Evolutionary conservation across 202 grass and related monocot species (phyloP).

Genomic region (Panicum hallii): DNA sequence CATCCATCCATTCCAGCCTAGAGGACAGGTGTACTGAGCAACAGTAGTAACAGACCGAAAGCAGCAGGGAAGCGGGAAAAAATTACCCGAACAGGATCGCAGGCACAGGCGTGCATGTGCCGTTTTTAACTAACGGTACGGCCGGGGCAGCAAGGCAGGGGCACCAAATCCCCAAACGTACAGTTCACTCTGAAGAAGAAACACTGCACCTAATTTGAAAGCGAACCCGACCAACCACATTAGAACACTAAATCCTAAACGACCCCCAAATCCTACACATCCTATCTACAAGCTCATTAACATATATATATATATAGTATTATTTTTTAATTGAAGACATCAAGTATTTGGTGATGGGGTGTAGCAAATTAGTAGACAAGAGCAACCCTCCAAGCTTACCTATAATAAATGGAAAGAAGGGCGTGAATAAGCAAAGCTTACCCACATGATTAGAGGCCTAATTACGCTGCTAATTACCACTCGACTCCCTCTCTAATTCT

Average conservation of each 20-base stretch:
- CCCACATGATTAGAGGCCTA: not conserved
- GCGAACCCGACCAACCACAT: slow-evolving; percentile 21
- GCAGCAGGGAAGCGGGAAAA: not conserved
- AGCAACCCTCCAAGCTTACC: slow-evolving; percentile 1
- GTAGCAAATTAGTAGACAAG: slow-evolving; percentile 1
- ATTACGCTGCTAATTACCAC: not conserved
- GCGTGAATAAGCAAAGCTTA: not conserved
- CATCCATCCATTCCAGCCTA: not conserved
- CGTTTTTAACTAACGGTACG: slow-evolving; percentile 14
- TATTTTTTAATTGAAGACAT: not conserved
- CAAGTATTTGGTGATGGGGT: not conserved
- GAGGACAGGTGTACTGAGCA: not conserved
- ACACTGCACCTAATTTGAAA: slow-evolving; percentile 36
- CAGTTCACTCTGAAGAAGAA: not conserved
- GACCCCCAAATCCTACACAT: not conserved
- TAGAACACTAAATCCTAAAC: slow-evolving; percentile 6
- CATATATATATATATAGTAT: not conserved
- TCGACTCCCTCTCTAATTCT: not conserved
- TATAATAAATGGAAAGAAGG: not conserved
- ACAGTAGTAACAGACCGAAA: not conserved
- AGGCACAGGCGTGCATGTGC: not conserved
- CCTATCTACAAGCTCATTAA: not conserved
- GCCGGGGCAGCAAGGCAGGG: not conserved
- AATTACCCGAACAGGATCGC: not conserved
- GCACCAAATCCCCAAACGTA: slow-evolving; percentile 20